These are phyloP conservation scores for Davidsoniella eucalypti DNA, from an alignment of 2,329 filamentous ascomycete genomes.

Conservation along the genomic window DNA sequence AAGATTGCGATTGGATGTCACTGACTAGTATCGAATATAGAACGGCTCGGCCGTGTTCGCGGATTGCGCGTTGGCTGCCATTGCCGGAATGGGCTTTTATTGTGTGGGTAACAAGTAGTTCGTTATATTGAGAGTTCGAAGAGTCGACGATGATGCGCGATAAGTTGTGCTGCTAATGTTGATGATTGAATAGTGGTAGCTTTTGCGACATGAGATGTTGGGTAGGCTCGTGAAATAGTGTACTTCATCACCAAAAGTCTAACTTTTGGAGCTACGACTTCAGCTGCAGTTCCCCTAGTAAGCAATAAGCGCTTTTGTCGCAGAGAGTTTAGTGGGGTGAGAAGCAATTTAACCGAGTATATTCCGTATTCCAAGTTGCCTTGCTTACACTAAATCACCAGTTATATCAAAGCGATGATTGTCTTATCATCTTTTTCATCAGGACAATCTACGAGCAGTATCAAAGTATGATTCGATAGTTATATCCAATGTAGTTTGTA, in stretches of 20 bases:
- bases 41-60: constrained; percentile 47
- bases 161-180: no score
- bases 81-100: no score
- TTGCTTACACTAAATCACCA: not conserved
- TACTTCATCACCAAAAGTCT: not conserved
- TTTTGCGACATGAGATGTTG: no score
- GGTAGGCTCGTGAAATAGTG: not conserved
- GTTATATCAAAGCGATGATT: no score
- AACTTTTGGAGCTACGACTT: not conserved
- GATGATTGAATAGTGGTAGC: no score
- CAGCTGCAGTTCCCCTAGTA: not conserved
- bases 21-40: constrained; percentile 95
- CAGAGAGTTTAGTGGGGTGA: not conserved
- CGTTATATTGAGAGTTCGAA: not conserved
- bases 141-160: no score
- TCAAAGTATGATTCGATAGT: no score
- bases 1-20: constrained; percentile 11
- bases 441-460: no score
- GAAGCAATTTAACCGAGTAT: not conserved
- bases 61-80: not conserved
- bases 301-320: no score
- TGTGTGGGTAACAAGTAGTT: not conserved
- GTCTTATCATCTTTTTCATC: no score
- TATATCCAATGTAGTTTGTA: no score
- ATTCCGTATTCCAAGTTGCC: not conserved